Percentiles rank a stretch among this genome's conserved stretches.
These are phyloP conservation scores for Xylaria polymorpha DNA, from an alignment of 2,329 filamentous ascomycete genomes.

Conservation along the genomic window DNA sequence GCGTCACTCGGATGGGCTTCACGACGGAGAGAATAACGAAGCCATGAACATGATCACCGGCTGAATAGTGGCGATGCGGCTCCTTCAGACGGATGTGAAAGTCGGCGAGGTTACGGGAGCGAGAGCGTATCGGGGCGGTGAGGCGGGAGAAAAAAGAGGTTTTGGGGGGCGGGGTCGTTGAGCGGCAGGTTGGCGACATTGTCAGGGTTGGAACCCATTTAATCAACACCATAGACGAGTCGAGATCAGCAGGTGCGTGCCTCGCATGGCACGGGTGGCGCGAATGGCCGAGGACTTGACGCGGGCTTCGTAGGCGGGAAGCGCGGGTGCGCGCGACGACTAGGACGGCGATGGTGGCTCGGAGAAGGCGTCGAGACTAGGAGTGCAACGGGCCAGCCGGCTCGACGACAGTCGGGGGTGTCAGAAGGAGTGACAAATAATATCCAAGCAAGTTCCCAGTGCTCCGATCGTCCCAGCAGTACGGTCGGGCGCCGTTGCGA, in stretches of 20 bases:
- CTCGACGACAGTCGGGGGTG: constrained; percentile 7
- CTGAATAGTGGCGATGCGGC: constrained; percentile 79
- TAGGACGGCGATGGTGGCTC: constrained; percentile 20
- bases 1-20: constrained; percentile 81
- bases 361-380: constrained; percentile 6
- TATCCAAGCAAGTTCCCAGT: constrained; percentile 28
- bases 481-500: constrained; percentile 37
- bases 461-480: constrained; percentile 37
- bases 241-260: constrained; percentile 40
- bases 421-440: constrained; percentile 23
- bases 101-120: constrained; percentile 75
- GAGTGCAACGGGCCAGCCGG: constrained; percentile 32
- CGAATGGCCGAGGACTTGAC: constrained; percentile 28
- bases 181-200: constrained; percentile 53
- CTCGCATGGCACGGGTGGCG: constrained; percentile 49
- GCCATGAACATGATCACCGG: constrained; percentile 79
- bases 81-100: constrained; percentile 83
- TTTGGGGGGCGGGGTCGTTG: constrained; percentile 55
- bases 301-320: constrained; percentile 6
- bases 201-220: constrained; percentile 60
- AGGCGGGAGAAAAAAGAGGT: constrained; percentile 65
- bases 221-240: constrained; percentile 49
- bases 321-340: constrained; percentile 28
- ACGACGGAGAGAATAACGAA: constrained; percentile 77
- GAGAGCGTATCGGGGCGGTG: constrained; percentile 62